Conservation (phyloP, 2,329 filamentous ascomycete species). For the Aspergillus phoenicis region DNA sequence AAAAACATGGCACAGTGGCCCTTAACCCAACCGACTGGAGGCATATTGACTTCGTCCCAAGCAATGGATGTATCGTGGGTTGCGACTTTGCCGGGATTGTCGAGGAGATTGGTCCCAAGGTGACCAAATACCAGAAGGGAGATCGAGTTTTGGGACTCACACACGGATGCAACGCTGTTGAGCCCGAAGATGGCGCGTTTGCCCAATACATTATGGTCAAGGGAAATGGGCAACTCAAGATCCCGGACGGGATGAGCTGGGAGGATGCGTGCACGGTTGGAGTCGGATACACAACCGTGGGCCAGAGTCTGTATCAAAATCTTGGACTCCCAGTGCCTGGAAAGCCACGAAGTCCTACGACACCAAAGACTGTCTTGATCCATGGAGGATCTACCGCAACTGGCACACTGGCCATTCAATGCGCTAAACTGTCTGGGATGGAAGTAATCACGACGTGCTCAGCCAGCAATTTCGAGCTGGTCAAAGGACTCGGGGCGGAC, state of each 20-base stretch:
- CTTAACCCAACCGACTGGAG: slow-evolving; percentile 44
- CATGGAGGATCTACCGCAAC: slow-evolving; percentile 45
- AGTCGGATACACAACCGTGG: slow-evolving; percentile 46
- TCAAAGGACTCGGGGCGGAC: slow-evolving; percentile 33
- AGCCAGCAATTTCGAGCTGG: slow-evolving; percentile 17
- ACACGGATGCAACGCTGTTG: slow-evolving; percentile 46
- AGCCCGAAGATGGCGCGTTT: slow-evolving; percentile 55
- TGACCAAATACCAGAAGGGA: slow-evolving; percentile 47
- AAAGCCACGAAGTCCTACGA: not conserved
- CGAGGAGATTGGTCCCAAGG: slow-evolving; percentile 16
- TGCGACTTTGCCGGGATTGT: slow-evolving; percentile 16
- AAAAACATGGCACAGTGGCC: slow-evolving; percentile 41
- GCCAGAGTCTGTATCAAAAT: slow-evolving; percentile 33
- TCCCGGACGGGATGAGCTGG: slow-evolving; percentile 51
- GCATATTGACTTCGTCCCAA: not conserved
- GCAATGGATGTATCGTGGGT: not conserved
- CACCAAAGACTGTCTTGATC: slow-evolving; percentile 15
- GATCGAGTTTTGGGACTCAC: slow-evolving; percentile 55
- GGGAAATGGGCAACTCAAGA: slow-evolving; percentile 49
- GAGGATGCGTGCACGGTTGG: slow-evolving; percentile 57
- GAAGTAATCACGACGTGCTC: slow-evolving; percentile 29
- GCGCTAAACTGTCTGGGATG: slow-evolving; percentile 37
- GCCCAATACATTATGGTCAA: slow-evolving; percentile 56
- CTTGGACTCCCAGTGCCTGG: slow-evolving; percentile 32
- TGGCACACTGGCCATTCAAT: slow-evolving; percentile 43